These are phyloP conservation scores for Isabelozyma heimii DNA, from an alignment of 805 yeast genomes.

Conservation along the genomic window DNA sequence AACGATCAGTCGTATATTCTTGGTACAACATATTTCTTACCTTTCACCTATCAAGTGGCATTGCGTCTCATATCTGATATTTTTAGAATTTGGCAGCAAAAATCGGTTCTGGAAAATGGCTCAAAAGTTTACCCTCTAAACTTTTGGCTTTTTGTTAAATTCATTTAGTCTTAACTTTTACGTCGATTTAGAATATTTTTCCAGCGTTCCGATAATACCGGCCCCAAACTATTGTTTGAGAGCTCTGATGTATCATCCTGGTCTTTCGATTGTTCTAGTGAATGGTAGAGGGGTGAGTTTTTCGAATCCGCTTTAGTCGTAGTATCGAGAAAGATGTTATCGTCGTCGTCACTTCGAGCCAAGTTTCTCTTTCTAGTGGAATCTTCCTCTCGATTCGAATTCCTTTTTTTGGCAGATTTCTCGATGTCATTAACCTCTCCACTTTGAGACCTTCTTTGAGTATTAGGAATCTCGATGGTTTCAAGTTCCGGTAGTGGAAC, in stretches of 20 bases:
- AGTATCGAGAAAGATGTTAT: constrained; percentile 34
- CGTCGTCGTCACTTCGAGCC: constrained; percentile 17
- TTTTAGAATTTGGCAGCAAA: no score
- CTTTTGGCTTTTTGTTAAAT: background rate
- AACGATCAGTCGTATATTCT: no score
- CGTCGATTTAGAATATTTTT: constrained; percentile 14
- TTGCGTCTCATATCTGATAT: no score
- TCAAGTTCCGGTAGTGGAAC: constrained; percentile 18
- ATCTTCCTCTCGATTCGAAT: no score
- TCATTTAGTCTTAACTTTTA: background rate
- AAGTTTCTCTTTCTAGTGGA: background rate
- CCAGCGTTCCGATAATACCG: constrained; percentile 18
- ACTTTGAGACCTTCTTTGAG: background rate
- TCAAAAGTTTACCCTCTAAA: no score
- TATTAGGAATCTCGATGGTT: constrained; percentile 14
- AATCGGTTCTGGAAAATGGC: no score
- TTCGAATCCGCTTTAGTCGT: constrained; percentile 7
- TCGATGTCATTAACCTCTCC: background rate
- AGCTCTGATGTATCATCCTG: constrained; percentile 5
- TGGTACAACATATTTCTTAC: no score
- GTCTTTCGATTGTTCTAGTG: constrained; percentile 11
- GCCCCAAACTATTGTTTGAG: constrained; percentile 20
- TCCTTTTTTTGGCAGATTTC: background rate
- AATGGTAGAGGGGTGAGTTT: constrained; percentile 30
- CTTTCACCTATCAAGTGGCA: no score